Evolutionary conservation across 2,329 filamentous ascomycete genomes (phyloP), one percentile per base, ranked within the genome.

Genomic region (Acrocalymma vagum): DNA sequence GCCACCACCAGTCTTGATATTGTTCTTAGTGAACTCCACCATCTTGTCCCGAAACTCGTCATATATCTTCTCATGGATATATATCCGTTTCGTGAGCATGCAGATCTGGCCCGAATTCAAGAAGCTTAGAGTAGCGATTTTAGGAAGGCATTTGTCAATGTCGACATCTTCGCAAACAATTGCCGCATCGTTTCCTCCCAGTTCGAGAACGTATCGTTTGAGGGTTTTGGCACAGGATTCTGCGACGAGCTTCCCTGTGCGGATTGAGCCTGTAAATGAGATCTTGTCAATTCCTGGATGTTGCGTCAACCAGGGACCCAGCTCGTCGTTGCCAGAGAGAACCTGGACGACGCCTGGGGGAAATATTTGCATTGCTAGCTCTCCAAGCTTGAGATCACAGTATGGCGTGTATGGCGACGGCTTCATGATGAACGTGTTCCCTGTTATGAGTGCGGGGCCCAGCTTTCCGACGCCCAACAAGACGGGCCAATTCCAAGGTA

Each of bases 261-360:
- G 69, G 3, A 75, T 80, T 6, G 80, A 84, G 2, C 84, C 83
- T 0, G 83, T 86, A 64, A 87, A 86, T 40, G 73, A 76, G 55
- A 86, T 78, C 72, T 85, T 86, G 47, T 78, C 74, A 41, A 86
- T 77, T 8, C 74, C 79, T 0, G 80, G 79, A 52, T 86, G 83
- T 8, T 65, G 67, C 0, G 81, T 84, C 15, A 86, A 62, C 74
- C 74, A 76, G 0, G 82, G 81, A 1, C 83, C 83, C 2, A 86
- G 75, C 28, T 72, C 70, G 50, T 85, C 82, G 26, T 80, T 80
- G 4, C 83, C 84, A 29, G 78, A 78, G 3, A 87, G 63, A 1
- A 74, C 78, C 48, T 85, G 82, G 0, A 86, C 62, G 4, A 87
- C 81, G 18, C 84, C 84, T 0, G 80, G 78, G 1, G 82, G 82